These are phyloP conservation scores for Xylaria sp. DNA, from an alignment of 2,329 filamentous ascomycete genomes.

Conservation along the genomic window DNA sequence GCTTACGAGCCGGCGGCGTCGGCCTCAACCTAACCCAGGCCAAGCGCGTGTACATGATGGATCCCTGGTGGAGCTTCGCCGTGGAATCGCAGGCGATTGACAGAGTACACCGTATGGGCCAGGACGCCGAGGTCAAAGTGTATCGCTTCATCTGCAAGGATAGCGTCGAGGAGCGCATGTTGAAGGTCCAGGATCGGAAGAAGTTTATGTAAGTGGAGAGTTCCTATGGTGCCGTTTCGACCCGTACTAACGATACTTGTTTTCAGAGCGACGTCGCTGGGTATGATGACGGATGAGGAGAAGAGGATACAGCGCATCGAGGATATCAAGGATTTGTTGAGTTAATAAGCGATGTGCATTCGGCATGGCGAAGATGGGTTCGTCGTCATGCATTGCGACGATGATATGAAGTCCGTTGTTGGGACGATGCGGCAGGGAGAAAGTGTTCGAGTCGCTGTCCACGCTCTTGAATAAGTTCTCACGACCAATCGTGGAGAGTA, in stretches of 20 bases:
- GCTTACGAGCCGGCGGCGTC: slow-evolving; percentile 83
- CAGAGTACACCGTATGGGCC: slow-evolving; percentile 94
- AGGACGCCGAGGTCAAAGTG: slow-evolving; percentile 78
- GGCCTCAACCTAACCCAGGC: slow-evolving; percentile 89
- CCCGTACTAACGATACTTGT: not conserved
- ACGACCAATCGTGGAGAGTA: too few species aligned
- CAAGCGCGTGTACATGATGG: slow-evolving; percentile 95
- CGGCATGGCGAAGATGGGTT: too few species aligned
- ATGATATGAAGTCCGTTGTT: too few species aligned
- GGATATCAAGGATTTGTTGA: slow-evolving; percentile 87
- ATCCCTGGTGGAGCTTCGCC: slow-evolving; percentile 98
- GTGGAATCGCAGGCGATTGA: slow-evolving; percentile 97
- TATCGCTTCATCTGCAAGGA: slow-evolving; percentile 82
- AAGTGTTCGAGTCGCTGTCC: too few species aligned
- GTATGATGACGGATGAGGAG: slow-evolving; percentile 92
- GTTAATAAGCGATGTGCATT: slow-evolving; percentile 34
- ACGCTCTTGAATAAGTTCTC: too few species aligned
- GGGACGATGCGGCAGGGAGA: too few species aligned
- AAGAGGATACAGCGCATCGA: slow-evolving; percentile 86
- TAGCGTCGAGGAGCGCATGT: slow-evolving; percentile 93
- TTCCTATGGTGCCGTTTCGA: not conserved
- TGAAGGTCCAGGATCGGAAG: slow-evolving; percentile 89
- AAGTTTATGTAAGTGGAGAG: slow-evolving; percentile 75
- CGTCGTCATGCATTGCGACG: too few species aligned
- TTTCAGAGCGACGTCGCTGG: slow-evolving; percentile 78